Conservation (phyloP, 2,329 filamentous ascomycete species). For the Alternaria dauci region DNA sequence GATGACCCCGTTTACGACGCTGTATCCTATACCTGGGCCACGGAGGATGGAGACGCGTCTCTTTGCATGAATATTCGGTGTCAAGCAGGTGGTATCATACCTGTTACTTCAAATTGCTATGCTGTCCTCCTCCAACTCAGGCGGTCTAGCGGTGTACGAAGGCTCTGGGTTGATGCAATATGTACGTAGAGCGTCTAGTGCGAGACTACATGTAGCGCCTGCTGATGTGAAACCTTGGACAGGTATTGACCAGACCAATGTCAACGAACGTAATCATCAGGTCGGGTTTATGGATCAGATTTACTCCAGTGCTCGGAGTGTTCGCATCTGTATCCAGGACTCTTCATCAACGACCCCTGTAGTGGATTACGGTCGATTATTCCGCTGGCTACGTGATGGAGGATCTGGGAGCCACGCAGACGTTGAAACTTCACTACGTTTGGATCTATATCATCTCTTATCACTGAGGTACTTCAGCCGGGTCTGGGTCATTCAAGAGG, state of each 20-base stretch:
- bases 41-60: conserved; percentile 2
- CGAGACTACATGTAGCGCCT: neutral
- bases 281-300: conserved; percentile 25
- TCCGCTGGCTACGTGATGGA: neutral
- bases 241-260: conserved; percentile 24
- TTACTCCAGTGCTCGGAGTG: conserved; percentile 9
- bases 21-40: conserved; percentile 25
- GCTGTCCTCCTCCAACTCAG: conserved; percentile 15
- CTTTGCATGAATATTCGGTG: neutral
- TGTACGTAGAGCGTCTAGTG: conserved; percentile 8
- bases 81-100: conserved; percentile 1
- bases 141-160: conserved; percentile 4
- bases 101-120: conserved; percentile 23
- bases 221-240: too few relatives aligned
- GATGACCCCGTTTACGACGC: conserved; percentile 21
- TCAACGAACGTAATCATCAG: conserved; percentile 20
- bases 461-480: conserved; percentile 22
- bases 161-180: conserved; percentile 30
- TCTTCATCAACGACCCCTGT: neutral
- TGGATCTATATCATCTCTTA: neutral
- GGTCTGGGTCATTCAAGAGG: conserved; percentile 30
- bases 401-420: too few relatives aligned
- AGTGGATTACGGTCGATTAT: neutral
- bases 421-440: neutral
- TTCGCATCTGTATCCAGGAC: conserved; percentile 1